Base-by-base conservation (phyloP, 306 rosid species). In the Prunus fruticosa region DNA sequence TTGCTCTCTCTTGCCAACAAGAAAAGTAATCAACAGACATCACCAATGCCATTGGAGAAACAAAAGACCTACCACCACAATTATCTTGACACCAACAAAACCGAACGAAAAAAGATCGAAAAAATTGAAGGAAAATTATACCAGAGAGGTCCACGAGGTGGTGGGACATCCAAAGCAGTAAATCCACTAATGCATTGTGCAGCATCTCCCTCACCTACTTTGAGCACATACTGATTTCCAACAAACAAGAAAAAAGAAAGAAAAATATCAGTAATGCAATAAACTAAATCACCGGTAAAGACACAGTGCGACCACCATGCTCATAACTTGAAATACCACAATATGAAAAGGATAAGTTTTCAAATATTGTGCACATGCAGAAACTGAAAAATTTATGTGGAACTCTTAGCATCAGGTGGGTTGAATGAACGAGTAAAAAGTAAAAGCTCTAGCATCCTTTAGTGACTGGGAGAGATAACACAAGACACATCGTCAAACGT, bases 91-190 rank as follows among this genome's bases (percentile, higher is more conserved):
- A 38, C 19, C 6, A 11, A 65, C 22, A 4, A 78, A 38, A 20
- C 27, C 19, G 66, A 23, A 25, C 58, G 19, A 20, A 6, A 38
- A 27, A 64, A 5, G 72, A 28, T 4, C 0, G 25, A 38, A 19
- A 11, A 57, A n/a, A 49, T 6, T 6, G 14, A 56, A 20, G 32
- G 50, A 15, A 41, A 63, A 67, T 22, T 27, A 45, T 85, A 89
- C 93, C 91, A 89, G 84, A 87, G 91, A 50, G 91, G 91, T 74
- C 94, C 91, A 1, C 86, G 87, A 13, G 94, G 93, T 51, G 93
- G 93, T 9, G 93, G 82, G 61, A 89, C 87, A 57, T 89, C 93
- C 72, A 87, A 62, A 23, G 91, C 91, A 3, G 84, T 72, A 62
- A 89, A 89, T 56, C 91, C 94, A 67, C 89, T 89, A 60, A 89